These are phyloP conservation scores for Monilinia polystroma DNA, from an alignment of 2,329 filamentous ascomycete species.

Conservation along the genomic window DNA sequence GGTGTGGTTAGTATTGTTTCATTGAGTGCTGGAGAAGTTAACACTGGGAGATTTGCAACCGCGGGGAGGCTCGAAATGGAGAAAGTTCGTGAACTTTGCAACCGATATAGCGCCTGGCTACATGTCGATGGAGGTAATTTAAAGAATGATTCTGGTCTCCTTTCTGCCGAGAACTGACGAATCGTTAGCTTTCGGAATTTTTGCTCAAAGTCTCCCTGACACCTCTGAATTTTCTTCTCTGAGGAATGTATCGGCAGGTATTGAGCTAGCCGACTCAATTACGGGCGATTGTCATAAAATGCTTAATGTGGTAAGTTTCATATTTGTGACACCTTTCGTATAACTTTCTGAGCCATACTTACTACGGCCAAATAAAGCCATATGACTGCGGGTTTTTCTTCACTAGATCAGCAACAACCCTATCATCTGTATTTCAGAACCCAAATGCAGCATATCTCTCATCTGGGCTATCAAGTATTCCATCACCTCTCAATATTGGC, in stretches of 20 bases:
- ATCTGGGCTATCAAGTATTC: conserved; percentile 50
- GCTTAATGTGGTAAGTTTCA: conserved; percentile 71
- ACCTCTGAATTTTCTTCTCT: conserved; percentile 55
- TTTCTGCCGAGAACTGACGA: background rate
- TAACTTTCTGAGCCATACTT: conserved; percentile 5
- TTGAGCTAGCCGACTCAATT: conserved; percentile 85
- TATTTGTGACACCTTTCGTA: background rate
- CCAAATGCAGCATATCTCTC: conserved; percentile 80
- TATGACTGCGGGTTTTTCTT: conserved; percentile 94
- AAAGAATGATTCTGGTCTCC: no score
- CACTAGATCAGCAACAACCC: conserved; percentile 59
- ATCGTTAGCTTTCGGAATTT: conserved; percentile 73
- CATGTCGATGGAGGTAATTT: conserved; percentile 75
- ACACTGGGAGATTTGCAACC: conserved; percentile 79
- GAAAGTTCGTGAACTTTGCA: conserved; percentile 66
- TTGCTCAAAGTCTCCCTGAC: conserved; percentile 64
- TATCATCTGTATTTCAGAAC: conserved; percentile 71
- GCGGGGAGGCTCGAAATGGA: conserved; percentile 46
- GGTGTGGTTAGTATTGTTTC: conserved; percentile 71
- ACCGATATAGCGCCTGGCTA: conserved; percentile 76
- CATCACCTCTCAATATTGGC: conserved; percentile 82
- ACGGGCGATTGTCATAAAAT: conserved; percentile 86
- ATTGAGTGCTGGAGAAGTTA: conserved; percentile 86
- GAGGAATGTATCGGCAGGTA: conserved; percentile 54
- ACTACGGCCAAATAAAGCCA: conserved; percentile 46